Percentiles rank a stretch among this genome's conserved stretches.
Conservation (phyloP, 495 filamentous ascomycete genomes). For the Evansstolkia leycettana region DNA sequence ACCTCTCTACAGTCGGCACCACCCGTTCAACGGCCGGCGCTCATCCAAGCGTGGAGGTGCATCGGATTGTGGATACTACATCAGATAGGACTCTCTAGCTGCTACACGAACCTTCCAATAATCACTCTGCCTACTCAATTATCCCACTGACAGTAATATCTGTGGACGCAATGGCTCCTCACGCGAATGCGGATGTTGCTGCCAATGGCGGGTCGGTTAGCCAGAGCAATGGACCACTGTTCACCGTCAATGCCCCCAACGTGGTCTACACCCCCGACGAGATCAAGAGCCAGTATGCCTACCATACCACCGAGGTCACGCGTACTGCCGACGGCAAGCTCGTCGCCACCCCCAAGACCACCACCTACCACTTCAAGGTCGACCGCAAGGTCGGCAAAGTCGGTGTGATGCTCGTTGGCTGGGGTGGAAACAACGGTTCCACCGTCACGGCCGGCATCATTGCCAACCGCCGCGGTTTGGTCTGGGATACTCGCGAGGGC, state of each 20-base stretch:
- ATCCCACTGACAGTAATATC: constrained; percentile 17
- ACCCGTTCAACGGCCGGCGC: constrained; percentile 97
- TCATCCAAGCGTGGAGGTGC: constrained; percentile 77
- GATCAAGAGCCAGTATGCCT: constrained; percentile 92
- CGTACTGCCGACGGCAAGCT: constrained; percentile 62
- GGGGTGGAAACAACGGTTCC: constrained; percentile 96
- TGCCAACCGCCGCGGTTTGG: constrained; percentile 76
- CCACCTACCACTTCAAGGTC: constrained; percentile 92
- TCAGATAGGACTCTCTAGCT: constrained; percentile 37
- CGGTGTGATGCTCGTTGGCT: constrained; percentile 95
- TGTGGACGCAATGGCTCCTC: constrained; percentile 70
- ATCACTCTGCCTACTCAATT: constrained; percentile 6
- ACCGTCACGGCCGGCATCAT: constrained; percentile 97
- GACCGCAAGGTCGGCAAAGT: constrained; percentile 87
- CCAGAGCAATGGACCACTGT: constrained; percentile 43
- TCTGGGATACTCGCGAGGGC: constrained; percentile 91
- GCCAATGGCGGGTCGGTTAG: constrained; percentile 56
- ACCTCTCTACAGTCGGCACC: constrained; percentile 56
- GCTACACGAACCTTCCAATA: constrained; percentile 5
- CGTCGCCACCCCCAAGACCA: constrained; percentile 78
- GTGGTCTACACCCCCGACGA: constrained; percentile 78
- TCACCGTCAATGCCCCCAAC: constrained; percentile 83
- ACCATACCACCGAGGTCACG: constrained; percentile 79
- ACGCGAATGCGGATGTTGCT: constrained; percentile 55
- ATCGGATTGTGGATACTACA: constrained; percentile 62